A percentile compares a stretch with the other conserved stretches of the same genome.
Evolutionary conservation across 208 protist species (phyloP).

Genomic region (Paratrypanosoma confusum): DNA sequence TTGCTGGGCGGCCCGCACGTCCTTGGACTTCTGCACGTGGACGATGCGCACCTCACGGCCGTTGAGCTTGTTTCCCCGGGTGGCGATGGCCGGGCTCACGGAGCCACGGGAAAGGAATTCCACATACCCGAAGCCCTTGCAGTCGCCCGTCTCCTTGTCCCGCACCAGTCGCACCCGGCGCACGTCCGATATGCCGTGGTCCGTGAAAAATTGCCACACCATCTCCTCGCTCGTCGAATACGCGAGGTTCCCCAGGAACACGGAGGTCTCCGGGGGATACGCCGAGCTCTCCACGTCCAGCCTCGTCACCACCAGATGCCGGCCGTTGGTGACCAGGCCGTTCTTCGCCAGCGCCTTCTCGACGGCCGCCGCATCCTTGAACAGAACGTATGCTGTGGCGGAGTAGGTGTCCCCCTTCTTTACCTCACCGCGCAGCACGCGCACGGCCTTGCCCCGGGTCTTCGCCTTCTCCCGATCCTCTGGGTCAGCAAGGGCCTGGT

Average conservation of each 20-base stretch:
- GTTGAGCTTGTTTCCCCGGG: slow-evolving; percentile 47
- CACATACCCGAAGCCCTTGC: slow-evolving; percentile 88
- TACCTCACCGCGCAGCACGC: slow-evolving; percentile 73
- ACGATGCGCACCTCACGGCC: slow-evolving; percentile 74
- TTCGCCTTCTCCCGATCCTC: slow-evolving; percentile 12
- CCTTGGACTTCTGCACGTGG: slow-evolving; percentile 79
- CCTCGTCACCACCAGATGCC: slow-evolving; percentile 74
- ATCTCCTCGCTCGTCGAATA: slow-evolving; percentile 75
- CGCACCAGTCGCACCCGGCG: slow-evolving; percentile 76
- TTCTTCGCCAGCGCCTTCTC: slow-evolving; percentile 37
- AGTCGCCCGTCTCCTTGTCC: slow-evolving; percentile 61
- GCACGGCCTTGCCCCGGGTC: slow-evolving; percentile 63
- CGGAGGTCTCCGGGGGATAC: slow-evolving; percentile 75
- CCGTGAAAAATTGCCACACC: slow-evolving; percentile 76
- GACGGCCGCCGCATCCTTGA: slow-evolving; percentile 30
- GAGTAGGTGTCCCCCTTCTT: slow-evolving; percentile 74
- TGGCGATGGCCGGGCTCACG: slow-evolving; percentile 50
- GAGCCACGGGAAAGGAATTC: slow-evolving; percentile 53
- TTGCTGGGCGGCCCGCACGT: slow-evolving; percentile 26
- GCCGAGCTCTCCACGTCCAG: slow-evolving; percentile 45
- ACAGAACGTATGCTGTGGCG: slow-evolving; percentile 81
- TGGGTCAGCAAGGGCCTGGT: slow-evolving; percentile 47
- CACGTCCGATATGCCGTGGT: slow-evolving; percentile 67
- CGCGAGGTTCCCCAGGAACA: slow-evolving; percentile 83
- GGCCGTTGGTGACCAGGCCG: slow-evolving; percentile 59